Evolutionary conservation across 768 basidiomycete species (phyloP).

Genomic region (Crassisporium funariophilum): DNA sequence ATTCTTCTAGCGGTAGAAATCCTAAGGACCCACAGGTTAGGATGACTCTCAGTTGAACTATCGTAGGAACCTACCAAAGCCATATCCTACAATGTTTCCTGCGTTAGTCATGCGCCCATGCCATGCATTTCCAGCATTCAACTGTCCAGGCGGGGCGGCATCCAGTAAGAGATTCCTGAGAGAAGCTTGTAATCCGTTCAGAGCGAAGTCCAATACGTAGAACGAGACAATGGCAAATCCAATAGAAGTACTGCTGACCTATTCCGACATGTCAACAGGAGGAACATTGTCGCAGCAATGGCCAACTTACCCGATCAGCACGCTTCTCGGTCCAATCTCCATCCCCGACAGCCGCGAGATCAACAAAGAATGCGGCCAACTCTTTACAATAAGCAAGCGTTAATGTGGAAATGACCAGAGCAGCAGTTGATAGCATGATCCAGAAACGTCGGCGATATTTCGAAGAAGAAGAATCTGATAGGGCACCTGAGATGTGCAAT

Average conservation of each 20-base stretch:
- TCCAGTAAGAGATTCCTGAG: slow-evolving; percentile 93
- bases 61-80: slow-evolving; percentile 65
- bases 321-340: slow-evolving; percentile 89
- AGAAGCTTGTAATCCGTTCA: slow-evolving; percentile 94
- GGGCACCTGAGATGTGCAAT: slow-evolving; percentile 61
- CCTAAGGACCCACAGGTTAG: slow-evolving; percentile 42
- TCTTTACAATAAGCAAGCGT: slow-evolving; percentile 82
- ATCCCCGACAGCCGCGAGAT: slow-evolving; percentile 69
- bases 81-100: slow-evolving; percentile 95
- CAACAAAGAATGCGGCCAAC: slow-evolving; percentile 73
- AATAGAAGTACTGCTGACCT: slow-evolving; percentile 77
- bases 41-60: neutral
- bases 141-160: slow-evolving; percentile 83
- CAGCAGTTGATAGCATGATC: slow-evolving; percentile 85
- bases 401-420: slow-evolving; percentile 77
- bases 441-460: slow-evolving; percentile 91
- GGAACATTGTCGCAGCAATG: neutral
- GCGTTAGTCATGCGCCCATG: slow-evolving; percentile 95
- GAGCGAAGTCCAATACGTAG: slow-evolving; percentile 94
- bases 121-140: slow-evolving; percentile 97
- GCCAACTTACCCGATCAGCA: slow-evolving; percentile 53
- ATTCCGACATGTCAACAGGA: neutral
- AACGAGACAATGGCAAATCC: slow-evolving; percentile 87
- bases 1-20: slow-evolving; percentile 81
- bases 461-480: slow-evolving; percentile 92